Base-by-base conservation (phyloP, 306 rosid species). In the Pterocarpus santalinus region DNA sequence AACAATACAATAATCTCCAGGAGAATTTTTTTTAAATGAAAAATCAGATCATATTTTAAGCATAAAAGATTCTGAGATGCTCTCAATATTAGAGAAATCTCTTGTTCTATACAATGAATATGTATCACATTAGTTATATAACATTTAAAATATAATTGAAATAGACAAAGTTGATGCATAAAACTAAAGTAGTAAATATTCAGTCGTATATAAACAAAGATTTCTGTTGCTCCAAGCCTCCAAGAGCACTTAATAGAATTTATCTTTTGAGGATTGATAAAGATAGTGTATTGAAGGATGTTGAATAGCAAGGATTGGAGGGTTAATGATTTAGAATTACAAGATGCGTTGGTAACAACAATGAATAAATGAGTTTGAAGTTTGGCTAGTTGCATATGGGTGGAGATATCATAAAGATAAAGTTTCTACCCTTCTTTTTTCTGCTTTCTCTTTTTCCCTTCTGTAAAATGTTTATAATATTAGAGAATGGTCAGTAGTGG, bases 331-430 rank as follows among this genome's bases (percentile, higher is more conserved):
- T 86, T 83, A 87, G 86, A 84, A 87, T 86, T 79, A 89, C 90
- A 82, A 92, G 94, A 87, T 17, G 88, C 91, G 72, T 90, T 44
- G 92, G 91, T 80, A 86, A 87, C 55, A 63, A 84, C 82, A 89
- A 82, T 76, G 78, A 85, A 65, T 84, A 83, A 82, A 86, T 80
- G 85, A 76, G 84, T 28, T 80, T 70, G 73, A 55, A 75, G 79
- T 73, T 80, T 43, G 8, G 78, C 76, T 83, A 84, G 75, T 79
- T 88, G 77, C 85, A 80, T 65, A 86, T 81, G 87, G 84, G 68
- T 17, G 64, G 32, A 57, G 85, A 80, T 82, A 82, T 85, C 66
- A 67, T 79, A 81, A 86, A 69, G 86, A 86, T 87, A 88, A 90
- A 86, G 91, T 75, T 85, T 84, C 85, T 52, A 75, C 86, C 52